A percentile compares a stretch with the other conserved stretches of the same genome.
Conservation (phyloP, 306 rosid species). For the Oxytropis ochrocephala region DNA sequence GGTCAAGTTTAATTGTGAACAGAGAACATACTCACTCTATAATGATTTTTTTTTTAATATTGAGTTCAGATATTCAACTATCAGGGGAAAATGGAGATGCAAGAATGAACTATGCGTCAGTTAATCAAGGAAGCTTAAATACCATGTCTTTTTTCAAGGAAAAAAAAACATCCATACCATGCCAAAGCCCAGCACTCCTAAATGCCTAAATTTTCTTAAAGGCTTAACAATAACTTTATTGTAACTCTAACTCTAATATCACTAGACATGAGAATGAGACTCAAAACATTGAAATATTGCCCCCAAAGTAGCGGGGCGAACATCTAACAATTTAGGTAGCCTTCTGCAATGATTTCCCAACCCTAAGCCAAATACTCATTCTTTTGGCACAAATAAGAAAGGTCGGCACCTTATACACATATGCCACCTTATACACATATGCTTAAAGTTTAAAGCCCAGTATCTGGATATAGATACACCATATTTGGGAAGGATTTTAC, state of each 20-base stretch:
- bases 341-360: not conserved
- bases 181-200: not conserved
- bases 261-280: not conserved
- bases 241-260: not conserved
- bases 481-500: not conserved
- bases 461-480: not conserved
- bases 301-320: not conserved
- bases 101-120: not conserved
- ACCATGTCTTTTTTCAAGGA: too few relatives aligned
- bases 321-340: not conserved
- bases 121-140: not conserved
- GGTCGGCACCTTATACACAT: not conserved
- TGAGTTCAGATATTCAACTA: not conserved
- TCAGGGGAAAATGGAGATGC: not conserved
- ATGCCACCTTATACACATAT: not conserved
- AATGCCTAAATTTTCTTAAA: not conserved
- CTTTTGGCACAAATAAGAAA: not conserved
- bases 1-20: not conserved
- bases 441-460: not conserved
- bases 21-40: not conserved
- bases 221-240: not conserved
- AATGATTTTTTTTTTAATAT: too few relatives aligned
- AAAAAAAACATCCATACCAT: not conserved
- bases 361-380: not conserved
- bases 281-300: not conserved